A percentile compares a stretch with the other conserved stretches of the same genome.
Evolutionary conservation across 768 basidiomycete species (phyloP).

Genomic region (Heimioporus sp.): DNA sequence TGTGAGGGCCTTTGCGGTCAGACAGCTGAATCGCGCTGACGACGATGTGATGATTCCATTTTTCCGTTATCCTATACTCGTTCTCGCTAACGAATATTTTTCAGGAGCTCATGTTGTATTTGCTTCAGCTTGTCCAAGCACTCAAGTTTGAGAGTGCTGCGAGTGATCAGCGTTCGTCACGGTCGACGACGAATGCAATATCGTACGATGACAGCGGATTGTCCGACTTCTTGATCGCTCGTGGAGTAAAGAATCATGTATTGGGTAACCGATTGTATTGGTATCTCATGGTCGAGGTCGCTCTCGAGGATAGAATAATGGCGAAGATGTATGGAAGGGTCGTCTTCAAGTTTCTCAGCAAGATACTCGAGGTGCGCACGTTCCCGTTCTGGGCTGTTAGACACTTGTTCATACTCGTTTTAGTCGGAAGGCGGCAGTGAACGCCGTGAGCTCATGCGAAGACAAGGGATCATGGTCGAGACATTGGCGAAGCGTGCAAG

Average conservation of each 20-base stretch:
- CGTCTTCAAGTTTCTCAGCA: conserved; percentile 86
- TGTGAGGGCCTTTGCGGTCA: conserved; percentile 92
- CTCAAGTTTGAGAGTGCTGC: conserved; percentile 92
- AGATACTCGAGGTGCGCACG: conserved; percentile 72
- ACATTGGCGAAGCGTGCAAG: conserved; percentile 82
- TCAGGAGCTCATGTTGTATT: conserved; percentile 89
- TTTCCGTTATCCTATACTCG: background rate
- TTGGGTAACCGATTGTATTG: conserved; percentile 93
- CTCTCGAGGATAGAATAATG: conserved; percentile 78
- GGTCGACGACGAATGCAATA: conserved; percentile 68
- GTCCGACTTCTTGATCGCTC: conserved; percentile 85
- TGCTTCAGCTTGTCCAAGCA: conserved; percentile 95
- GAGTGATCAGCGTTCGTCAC: conserved; percentile 72
- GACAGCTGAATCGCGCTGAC: conserved; percentile 85
- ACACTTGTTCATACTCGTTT: background rate
- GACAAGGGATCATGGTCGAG: conserved; percentile 88
- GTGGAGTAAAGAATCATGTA: conserved; percentile 79
- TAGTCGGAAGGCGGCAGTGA: conserved; percentile 76
- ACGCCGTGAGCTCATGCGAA: conserved; percentile 82
- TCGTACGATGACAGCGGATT: conserved; percentile 92
- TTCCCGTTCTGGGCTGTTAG: background rate
- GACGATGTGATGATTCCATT: conserved; percentile 68
- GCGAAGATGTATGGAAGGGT: conserved; percentile 94
- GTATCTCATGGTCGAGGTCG: conserved; percentile 97
- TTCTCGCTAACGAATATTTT: background rate